These are phyloP conservation scores for Aquanectria penicillioides DNA, from an alignment of 2,329 filamentous ascomycete genomes.

Conservation along the genomic window DNA sequence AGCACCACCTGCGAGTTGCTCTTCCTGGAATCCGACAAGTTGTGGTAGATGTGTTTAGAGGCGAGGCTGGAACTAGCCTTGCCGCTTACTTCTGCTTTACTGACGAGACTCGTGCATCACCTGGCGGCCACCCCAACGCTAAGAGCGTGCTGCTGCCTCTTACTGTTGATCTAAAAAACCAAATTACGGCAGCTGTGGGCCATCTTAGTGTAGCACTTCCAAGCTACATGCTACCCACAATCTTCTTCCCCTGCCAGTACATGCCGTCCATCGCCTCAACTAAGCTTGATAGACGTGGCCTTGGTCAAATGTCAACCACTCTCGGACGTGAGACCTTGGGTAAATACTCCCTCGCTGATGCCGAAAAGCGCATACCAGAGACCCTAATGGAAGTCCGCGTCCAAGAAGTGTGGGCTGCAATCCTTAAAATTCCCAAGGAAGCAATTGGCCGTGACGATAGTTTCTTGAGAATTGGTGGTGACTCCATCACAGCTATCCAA, in stretches of 20 bases:
- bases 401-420: conserved; percentile 46
- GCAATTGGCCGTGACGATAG: conserved; percentile 23
- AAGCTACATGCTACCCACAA: background rate
- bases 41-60: background rate
- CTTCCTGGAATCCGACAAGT: background rate
- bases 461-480: conserved; percentile 14
- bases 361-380: background rate
- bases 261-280: conserved; percentile 4
- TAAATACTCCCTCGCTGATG: conserved; percentile 16
- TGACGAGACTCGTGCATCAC: background rate
- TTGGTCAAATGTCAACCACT: conserved; percentile 4
- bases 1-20: background rate
- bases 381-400: conserved; percentile 26
- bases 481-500: conserved; percentile 36
- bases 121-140: background rate
- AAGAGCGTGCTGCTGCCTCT: background rate
- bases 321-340: conserved; percentile 10
- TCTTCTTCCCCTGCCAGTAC: background rate
- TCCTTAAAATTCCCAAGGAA: conserved; percentile 40
- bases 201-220: background rate
- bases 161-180: background rate
- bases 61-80: background rate
- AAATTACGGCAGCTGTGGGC: background rate
- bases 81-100: background rate
- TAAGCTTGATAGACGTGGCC: background rate